Evolutionary conservation across 345 rosid genomes (phyloP).

Genomic region (Xanthoceras sorbifolium): DNA sequence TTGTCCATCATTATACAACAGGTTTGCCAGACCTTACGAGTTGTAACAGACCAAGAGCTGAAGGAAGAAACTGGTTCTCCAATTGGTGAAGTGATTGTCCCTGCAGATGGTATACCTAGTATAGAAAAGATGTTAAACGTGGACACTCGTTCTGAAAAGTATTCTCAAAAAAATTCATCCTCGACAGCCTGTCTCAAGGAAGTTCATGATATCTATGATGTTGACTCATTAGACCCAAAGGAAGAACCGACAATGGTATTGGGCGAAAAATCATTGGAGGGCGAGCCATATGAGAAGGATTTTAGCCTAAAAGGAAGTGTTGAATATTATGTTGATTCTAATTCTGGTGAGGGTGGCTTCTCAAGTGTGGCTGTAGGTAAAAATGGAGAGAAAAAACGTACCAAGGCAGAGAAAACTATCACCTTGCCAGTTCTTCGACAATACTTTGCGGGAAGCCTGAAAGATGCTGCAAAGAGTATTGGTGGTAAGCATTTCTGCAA

Average conservation of each 20-base stretch:
- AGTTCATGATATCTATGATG: conserved; percentile 30
- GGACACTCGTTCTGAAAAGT: conserved; percentile 35
- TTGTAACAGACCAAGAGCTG: conserved; percentile 70
- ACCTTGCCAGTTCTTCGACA: conserved; percentile 72
- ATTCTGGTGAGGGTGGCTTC: conserved; percentile 49
- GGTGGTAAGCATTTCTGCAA: conserved; percentile 64
- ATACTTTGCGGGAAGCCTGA: conserved; percentile 83
- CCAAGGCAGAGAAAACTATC: conserved; percentile 70
- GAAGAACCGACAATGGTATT: conserved; percentile 32
- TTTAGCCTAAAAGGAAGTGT: conserved; percentile 36
- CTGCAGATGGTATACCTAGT: conserved; percentile 28
- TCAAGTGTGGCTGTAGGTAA: conserved; percentile 35
- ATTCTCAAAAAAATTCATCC: conserved; percentile 34
- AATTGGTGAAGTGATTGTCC: conserved; percentile 38
- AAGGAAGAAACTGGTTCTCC: conserved; percentile 47
- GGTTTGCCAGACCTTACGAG: conserved; percentile 73
- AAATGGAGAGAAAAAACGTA: conserved; percentile 55
- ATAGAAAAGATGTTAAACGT: conserved; percentile 40
- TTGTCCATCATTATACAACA: conserved; percentile 68
- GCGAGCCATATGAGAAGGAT: conserved; percentile 30
- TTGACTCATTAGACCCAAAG: conserved; percentile 21
- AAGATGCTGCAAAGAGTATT: conserved; percentile 90
- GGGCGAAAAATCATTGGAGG: conserved; percentile 29
- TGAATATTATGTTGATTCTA: conserved; percentile 45
- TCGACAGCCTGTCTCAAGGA: conserved; percentile 30